Base-by-base conservation (phyloP, 768 basidiomycete species). In the Suillus placidus region DNA sequence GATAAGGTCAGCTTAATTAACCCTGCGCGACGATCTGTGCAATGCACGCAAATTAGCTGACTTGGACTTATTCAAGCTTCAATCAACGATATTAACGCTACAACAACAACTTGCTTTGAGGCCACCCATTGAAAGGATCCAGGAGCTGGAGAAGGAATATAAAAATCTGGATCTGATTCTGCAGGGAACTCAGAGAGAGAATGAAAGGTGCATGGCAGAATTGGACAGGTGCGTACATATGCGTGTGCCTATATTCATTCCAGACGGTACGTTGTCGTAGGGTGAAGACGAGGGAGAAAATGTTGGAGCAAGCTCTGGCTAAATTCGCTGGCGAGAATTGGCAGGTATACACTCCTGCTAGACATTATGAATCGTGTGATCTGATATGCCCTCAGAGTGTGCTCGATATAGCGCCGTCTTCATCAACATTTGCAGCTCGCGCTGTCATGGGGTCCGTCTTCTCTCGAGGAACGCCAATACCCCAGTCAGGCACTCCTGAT, bases 181-280 rank as follows among this genome's bases (percentile, higher is more conserved):
- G 0, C 86, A 91, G 66, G 93, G 92, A 0, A 94, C 93, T 0
- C 92, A 93, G 68, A 80, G 92, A 60, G 93, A 95, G 79, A 95
- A 95, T 71, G 92, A 94, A 70, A 82, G 89, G 58, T 90, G 88
- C 67, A 94, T 94, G 93, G 82, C 85, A 0, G 91, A 93, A 65
- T 80, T 93, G 3, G 92, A 94, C 64, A 82, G 88, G 90, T 88
- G 64, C 60, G 80, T 78, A 23, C 51, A 58, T 18, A 55, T 16
- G 13, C 45, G 10, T 26, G 20, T 40, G n/a, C 32, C 32, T 37
- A 47, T 10, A 23, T 56, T 30, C 35, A 43, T 37, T 32, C 16
- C 4, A n/a, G 34, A 49, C 30, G 38, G 60, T 57, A 40, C n/a
- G 26, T 37, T 60, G 43, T 61, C 64, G 8, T 69, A 88, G 89